Conservation (phyloP, 306 rosid species). For the Fagus crenata region DNA sequence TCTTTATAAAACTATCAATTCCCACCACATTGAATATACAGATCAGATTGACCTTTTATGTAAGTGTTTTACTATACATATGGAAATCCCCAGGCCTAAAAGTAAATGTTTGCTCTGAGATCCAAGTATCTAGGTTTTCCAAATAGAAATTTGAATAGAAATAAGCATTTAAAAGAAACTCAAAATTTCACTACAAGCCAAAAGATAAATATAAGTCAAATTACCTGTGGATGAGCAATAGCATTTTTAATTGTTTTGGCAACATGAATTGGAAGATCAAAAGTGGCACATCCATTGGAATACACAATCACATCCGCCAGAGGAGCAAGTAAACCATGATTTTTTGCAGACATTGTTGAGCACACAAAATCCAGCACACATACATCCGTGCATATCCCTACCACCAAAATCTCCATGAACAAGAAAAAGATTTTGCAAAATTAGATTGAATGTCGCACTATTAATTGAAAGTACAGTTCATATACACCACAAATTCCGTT, state of each 20-base stretch:
- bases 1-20: neutral
- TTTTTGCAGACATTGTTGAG: constrained; percentile 68
- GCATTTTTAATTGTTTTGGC: constrained; percentile 59
- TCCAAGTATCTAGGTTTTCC: neutral
- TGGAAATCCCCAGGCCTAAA: neutral
- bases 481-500: neutral
- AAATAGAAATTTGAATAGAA: neutral
- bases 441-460: constrained; percentile 8
- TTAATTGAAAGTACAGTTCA: constrained; percentile 7
- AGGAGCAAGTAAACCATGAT: constrained; percentile 64
- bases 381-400: constrained; percentile 86
- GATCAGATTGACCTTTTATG: neutral
- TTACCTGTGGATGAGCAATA: constrained; percentile 88
- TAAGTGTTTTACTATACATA: neutral
- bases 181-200: neutral
- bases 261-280: constrained; percentile 63
- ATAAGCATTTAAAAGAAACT: neutral
- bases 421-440: constrained; percentile 20
- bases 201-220: neutral
- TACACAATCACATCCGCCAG: constrained; percentile 78
- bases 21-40: neutral
- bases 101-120: neutral
- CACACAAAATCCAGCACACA: constrained; percentile 87
- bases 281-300: constrained; percentile 83
- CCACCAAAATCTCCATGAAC: constrained; percentile 63